These are phyloP conservation scores for Daldinia sp. DNA, from an alignment of 2,329 filamentous ascomycete genomes.

Conservation along the genomic window DNA sequence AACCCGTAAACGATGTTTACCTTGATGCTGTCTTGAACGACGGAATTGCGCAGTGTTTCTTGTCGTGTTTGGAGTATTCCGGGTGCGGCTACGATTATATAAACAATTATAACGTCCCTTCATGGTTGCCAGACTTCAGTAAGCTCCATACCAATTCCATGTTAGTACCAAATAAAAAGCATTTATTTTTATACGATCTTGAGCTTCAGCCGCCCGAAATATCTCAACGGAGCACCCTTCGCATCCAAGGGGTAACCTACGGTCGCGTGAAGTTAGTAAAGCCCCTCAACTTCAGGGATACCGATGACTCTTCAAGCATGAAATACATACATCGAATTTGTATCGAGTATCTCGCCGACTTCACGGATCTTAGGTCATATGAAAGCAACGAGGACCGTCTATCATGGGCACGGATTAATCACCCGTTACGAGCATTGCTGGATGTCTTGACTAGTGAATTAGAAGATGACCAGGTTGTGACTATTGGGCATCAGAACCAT, in stretches of 20 bases:
- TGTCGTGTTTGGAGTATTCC: not conserved
- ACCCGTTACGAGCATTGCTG: not conserved
- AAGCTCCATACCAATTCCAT: not conserved
- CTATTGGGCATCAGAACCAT: too few relatives aligned
- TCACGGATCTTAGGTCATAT: not conserved
- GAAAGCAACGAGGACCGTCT: not conserved
- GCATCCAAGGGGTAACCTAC: not conserved
- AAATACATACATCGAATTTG: not conserved
- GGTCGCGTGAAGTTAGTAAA: not conserved
- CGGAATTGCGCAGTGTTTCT: not conserved
- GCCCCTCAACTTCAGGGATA: not conserved
- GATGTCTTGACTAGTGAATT: not conserved
- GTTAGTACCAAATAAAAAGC: rapidly evolving
- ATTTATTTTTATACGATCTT: not conserved
- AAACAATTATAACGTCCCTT: not conserved
- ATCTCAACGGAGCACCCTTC: not conserved
- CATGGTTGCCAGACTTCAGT: not conserved
- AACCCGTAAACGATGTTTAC: not conserved
- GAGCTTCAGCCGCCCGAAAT: not conserved
- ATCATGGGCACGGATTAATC: too few relatives aligned
- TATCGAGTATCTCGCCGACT: not conserved
- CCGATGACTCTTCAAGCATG: not conserved
- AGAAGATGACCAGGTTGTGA: not conserved
- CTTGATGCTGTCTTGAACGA: not conserved
- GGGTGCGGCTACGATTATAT: not conserved